These are phyloP conservation scores for Nitzschia palea DNA, from an alignment of 108 stramenopile genomes.

Conservation along the genomic window DNA sequence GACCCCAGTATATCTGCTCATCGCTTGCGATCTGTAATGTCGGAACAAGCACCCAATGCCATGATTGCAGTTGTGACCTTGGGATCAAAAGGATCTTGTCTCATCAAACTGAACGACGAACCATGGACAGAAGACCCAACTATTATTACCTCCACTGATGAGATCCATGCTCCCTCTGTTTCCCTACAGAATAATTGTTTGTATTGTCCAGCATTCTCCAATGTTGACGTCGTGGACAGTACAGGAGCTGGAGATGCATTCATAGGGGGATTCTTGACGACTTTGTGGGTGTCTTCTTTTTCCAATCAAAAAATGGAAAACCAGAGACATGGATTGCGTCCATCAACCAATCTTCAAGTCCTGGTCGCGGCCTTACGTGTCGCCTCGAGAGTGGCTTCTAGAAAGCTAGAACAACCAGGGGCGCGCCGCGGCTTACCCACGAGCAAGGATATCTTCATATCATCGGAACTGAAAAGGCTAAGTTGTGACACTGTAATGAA, in stretches of 20 bases:
- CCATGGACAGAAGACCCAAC: neutral
- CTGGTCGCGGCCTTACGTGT: slow-evolving; percentile 19
- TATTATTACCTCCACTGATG: neutral
- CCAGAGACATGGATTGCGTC: neutral
- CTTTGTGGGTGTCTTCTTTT: slow-evolving; percentile 6
- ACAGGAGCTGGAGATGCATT: slow-evolving; percentile 36
- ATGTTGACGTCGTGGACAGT: slow-evolving; percentile 7
- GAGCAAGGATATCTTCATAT: neutral
- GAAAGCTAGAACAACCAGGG: slow-evolving; percentile 20
- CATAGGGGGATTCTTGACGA: slow-evolving; percentile 17
- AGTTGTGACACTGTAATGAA: too few species aligned
- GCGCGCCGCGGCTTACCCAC: slow-evolving; percentile 17
- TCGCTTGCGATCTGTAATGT: slow-evolving; percentile 3
- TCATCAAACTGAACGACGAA: neutral
- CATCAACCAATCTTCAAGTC: neutral
- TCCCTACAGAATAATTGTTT: neutral
- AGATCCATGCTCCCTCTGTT: neutral
- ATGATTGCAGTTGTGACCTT: slow-evolving; percentile 8
- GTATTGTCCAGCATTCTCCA: neutral
- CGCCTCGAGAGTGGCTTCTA: slow-evolving; percentile 18
- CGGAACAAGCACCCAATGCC: slow-evolving; percentile 21
- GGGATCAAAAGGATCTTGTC: slow-evolving; percentile 21
- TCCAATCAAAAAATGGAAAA: neutral
- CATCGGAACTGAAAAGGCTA: neutral
- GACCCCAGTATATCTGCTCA: neutral